Evolutionary conservation across 78 protist genomes (phyloP).

Genomic region (Tieghemostelium lacteum): DNA sequence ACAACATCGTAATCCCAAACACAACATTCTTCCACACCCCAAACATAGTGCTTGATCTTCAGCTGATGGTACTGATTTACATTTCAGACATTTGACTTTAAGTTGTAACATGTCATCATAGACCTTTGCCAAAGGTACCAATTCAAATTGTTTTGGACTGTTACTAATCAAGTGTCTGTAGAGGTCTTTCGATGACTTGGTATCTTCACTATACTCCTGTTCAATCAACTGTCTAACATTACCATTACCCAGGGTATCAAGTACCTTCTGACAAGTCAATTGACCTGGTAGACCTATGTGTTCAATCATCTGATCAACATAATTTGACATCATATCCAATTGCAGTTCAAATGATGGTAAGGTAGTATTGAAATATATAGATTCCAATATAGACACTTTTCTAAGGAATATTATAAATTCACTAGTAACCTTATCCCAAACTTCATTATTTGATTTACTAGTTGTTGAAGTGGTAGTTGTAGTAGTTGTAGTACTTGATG

Average conservation of each 20-base stretch:
- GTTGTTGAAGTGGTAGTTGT: not conserved
- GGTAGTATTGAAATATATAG: not conserved
- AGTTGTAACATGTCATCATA: constrained; percentile 8
- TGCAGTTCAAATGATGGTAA: not conserved
- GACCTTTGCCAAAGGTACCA: not conserved
- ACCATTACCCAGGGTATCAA: not conserved
- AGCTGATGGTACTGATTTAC: not conserved
- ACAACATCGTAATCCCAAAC: constrained; percentile 14
- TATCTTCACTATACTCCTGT: constrained; percentile 24
- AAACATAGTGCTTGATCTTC: constrained; percentile 25
- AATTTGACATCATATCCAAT: not conserved
- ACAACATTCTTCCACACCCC: constrained; percentile 17
- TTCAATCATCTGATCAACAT: not conserved
- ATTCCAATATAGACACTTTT: not conserved
- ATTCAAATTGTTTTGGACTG: not conserved
- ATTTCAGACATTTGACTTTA: not conserved
- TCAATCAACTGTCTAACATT: not conserved
- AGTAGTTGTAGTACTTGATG: not conserved
- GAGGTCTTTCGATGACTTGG: too few species aligned
- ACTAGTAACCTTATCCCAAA: not conserved
- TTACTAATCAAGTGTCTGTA: not conserved
- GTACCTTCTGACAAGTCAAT: not conserved
- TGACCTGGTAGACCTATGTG: not conserved
- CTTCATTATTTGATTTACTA: not conserved
- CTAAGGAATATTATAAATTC: not conserved